Percentiles rank a stretch among this genome's conserved stretches.
These are phyloP conservation scores for Backusella tuberculispora DNA, from an alignment of 192 early-diverging fungal genomes.

Conservation along the genomic window DNA sequence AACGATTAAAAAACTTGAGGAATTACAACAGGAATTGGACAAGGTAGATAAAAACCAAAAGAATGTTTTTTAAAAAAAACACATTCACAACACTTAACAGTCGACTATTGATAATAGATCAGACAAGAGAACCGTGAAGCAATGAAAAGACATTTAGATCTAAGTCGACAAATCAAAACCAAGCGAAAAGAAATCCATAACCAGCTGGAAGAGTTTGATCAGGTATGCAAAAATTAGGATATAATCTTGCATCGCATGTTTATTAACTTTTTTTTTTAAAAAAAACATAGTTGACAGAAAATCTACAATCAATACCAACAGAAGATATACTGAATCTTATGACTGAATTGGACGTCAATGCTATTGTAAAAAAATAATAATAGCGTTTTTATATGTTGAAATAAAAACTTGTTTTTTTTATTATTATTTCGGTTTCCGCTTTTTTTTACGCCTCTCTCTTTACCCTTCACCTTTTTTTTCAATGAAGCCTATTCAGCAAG, in stretches of 20 bases:
- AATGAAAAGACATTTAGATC: background rate
- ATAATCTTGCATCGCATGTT: background rate
- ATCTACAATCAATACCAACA: background rate
- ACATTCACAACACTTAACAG: too few species aligned
- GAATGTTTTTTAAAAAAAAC: background rate
- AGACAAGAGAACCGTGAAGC: background rate
- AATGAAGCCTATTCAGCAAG: constrained; percentile 1
- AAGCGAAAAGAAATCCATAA: background rate
- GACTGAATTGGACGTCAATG: background rate
- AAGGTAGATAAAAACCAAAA: background rate
- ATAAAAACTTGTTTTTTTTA: background rate
- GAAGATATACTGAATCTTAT: constrained; percentile 5
- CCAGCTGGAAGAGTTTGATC: background rate
- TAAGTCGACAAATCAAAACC: background rate
- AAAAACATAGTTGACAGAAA: background rate
- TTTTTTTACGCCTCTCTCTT: background rate
- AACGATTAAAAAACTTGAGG: background rate
- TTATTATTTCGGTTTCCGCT: background rate
- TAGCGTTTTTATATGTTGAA: too few species aligned
- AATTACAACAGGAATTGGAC: background rate
- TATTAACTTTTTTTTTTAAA: background rate
- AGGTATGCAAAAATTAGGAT: background rate
- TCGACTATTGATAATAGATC: background rate
- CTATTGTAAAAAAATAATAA: background rate
- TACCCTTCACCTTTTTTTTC: background rate